These are phyloP conservation scores for Solanum chmielewskii DNA, from an alignment of 257 asterid genomes.

Conservation along the genomic window DNA sequence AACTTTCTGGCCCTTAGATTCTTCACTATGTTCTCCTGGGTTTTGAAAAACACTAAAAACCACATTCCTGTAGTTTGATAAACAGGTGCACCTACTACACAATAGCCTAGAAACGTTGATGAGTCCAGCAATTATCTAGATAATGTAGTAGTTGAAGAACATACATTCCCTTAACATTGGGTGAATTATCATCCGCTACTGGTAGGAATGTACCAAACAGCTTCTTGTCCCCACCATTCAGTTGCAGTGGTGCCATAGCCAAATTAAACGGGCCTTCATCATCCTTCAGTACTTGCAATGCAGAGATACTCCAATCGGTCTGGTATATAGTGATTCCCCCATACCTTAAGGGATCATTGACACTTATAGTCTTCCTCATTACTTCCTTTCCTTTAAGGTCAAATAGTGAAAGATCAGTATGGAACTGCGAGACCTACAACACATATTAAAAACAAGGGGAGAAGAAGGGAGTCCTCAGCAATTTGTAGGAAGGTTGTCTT, in stretches of 20 bases:
- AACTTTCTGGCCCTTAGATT: background rate
- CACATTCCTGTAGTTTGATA: background rate
- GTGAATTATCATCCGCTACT: constrained; percentile 41
- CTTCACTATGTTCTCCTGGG: background rate
- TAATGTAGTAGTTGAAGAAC: background rate
- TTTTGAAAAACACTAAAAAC: background rate
- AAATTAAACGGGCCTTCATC: constrained; percentile 87
- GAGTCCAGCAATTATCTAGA: background rate
- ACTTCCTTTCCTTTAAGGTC: constrained; percentile 81
- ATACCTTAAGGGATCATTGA: constrained; percentile 81
- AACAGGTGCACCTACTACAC: background rate
- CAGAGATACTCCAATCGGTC: constrained; percentile 69
- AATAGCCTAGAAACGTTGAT: background rate
- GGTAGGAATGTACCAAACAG: constrained; percentile 84
- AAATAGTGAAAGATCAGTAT: constrained; percentile 67
- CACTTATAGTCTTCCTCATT: constrained; percentile 77
- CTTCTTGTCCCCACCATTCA: constrained; percentile 72
- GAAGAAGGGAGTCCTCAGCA: background rate
- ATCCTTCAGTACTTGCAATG: constrained; percentile 66
- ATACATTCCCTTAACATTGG: constrained; percentile 66
- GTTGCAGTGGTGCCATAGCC: constrained; percentile 84
- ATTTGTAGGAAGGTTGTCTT: background rate
- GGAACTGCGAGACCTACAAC: constrained; percentile 72
- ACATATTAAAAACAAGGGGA: constrained; percentile 9
- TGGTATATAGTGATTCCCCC: constrained; percentile 64